A percentile compares a stretch with the other conserved stretches of the same genome.
These are phyloP conservation scores for Pleurozium schreberi DNA, from an alignment of 225 moss, liverwort and hornwort genomes.

Conservation along the genomic window DNA sequence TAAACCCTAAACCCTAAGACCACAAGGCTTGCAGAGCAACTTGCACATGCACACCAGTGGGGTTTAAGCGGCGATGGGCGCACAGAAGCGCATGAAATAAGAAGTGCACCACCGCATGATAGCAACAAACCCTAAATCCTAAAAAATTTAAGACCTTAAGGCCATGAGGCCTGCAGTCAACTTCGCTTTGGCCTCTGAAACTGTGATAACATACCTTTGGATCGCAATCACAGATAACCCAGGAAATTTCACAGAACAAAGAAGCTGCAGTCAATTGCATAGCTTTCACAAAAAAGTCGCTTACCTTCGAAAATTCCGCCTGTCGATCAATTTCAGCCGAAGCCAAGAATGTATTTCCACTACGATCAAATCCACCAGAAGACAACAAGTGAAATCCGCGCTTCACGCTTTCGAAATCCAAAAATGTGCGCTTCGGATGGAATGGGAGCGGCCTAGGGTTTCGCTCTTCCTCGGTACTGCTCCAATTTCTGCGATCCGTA, in stretches of 20 bases:
- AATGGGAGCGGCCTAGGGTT: constrained; percentile 6
- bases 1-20: neutral
- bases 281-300: neutral
- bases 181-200: neutral
- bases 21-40: neutral
- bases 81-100: neutral
- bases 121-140: neutral
- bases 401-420: neutral
- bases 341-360: neutral
- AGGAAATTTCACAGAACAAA: neutral
- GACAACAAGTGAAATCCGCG: neutral
- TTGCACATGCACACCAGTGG: too few species aligned
- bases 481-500: constrained; percentile 1
- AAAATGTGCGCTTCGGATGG: neutral
- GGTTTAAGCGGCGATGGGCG: too few species aligned
- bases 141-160: too few species aligned
- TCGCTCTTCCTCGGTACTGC: neutral
- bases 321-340: neutral
- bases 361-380: neutral
- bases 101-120: neutral
- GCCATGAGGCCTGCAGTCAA: neutral
- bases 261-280: constrained; percentile 4
- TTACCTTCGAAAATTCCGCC: neutral
- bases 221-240: neutral
- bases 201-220: neutral